Conservation (phyloP, 2,329 filamentous ascomycete species). For the Grosmannia penicillata region DNA sequence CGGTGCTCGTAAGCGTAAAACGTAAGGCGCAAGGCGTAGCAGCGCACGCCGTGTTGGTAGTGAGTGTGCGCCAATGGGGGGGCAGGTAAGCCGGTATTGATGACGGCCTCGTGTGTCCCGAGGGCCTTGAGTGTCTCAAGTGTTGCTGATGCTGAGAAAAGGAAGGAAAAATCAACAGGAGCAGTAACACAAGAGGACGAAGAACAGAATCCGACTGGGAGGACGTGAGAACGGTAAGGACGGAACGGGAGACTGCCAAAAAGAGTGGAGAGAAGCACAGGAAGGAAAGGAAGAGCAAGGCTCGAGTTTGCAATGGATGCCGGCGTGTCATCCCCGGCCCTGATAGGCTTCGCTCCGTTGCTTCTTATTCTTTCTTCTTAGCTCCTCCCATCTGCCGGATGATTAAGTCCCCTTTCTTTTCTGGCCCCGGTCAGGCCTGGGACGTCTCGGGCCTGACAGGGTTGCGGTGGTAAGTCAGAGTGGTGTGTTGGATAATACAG, state of each 20-base stretch:
- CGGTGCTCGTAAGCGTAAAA: too few species aligned
- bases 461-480: not conserved
- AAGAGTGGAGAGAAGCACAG: not conserved
- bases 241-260: too few species aligned
- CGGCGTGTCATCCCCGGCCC: not conserved
- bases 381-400: not conserved
- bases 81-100: too few species aligned
- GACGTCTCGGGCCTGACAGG: not conserved
- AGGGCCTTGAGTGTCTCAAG: too few species aligned
- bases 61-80: too few species aligned
- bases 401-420: not conserved
- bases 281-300: not conserved
- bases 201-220: not conserved
- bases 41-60: too few species aligned
- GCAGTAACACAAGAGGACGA: too few species aligned
- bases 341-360: not conserved
- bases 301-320: not conserved
- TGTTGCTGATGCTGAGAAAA: too few species aligned
- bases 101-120: too few species aligned
- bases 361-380: not conserved
- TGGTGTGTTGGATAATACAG: not conserved
- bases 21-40: too few species aligned
- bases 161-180: too few species aligned
- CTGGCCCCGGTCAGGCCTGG: not conserved
- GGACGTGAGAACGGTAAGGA: too few species aligned